A percentile compares a stretch with the other conserved stretches of the same genome.
These are phyloP conservation scores for Xylaria nigripes DNA, from an alignment of 495 filamentous ascomycete genomes.

Conservation along the genomic window DNA sequence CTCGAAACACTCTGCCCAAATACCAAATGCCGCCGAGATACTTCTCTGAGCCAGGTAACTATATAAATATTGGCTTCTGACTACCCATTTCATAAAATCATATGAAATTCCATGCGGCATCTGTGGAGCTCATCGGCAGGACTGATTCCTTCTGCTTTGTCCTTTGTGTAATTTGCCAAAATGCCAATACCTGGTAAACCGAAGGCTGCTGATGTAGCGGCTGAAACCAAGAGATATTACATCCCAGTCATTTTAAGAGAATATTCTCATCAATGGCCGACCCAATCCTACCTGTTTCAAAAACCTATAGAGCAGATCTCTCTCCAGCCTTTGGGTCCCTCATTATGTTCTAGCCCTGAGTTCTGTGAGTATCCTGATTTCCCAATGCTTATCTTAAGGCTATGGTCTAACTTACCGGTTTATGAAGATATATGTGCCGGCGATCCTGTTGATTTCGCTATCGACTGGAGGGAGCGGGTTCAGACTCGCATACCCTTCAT, in stretches of 20 bases:
- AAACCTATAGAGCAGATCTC: constrained; percentile 34
- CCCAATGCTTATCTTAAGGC: not conserved
- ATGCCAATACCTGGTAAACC: constrained; percentile 53
- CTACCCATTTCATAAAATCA: not conserved
- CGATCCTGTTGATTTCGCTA: constrained; percentile 60
- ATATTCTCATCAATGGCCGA: constrained; percentile 37
- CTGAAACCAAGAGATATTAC: constrained; percentile 57
- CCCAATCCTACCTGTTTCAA: constrained; percentile 43
- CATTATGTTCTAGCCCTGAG: constrained; percentile 4
- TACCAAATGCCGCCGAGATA: constrained; percentile 8
- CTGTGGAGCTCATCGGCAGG: not conserved
- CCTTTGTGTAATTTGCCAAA: not conserved
- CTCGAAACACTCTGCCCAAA: constrained; percentile 10
- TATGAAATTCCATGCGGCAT: not conserved
- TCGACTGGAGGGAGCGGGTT: constrained; percentile 45
- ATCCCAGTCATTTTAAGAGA: constrained; percentile 50
- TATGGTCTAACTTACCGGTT: constrained; percentile 2
- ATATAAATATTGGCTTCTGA: constrained; percentile 1
- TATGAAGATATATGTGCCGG: constrained; percentile 46
- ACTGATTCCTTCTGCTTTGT: not conserved
- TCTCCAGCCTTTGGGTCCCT: constrained; percentile 4
- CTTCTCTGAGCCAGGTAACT: not conserved
- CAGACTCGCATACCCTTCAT: constrained; percentile 53
- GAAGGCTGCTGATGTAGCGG: constrained; percentile 62
- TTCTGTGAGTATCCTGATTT: constrained; percentile 28